These are phyloP conservation scores for Arthrobotrys sinensis DNA, from an alignment of 2,329 filamentous ascomycete genomes.

Conservation along the genomic window DNA sequence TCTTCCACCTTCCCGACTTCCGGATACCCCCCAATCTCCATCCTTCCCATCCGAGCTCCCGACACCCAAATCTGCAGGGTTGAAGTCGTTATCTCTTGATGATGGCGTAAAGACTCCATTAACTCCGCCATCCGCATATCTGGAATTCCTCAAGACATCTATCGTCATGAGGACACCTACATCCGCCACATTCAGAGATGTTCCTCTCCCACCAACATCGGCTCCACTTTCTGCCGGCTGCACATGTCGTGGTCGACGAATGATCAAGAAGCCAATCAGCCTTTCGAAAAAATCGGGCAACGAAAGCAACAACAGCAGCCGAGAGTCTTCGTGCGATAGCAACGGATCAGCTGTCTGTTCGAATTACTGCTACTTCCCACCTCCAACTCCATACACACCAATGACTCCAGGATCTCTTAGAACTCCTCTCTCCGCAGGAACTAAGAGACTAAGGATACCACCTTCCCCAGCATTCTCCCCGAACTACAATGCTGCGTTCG, in stretches of 20 bases:
- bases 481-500: slow-evolving; percentile 74
- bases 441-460: slow-evolving; percentile 80
- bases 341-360: slow-evolving; percentile 71
- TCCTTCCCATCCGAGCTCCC: slow-evolving; percentile 56
- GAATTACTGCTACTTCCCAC: slow-evolving; percentile 73
- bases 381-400: slow-evolving; percentile 74
- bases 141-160: slow-evolving; percentile 91
- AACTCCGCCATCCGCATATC: slow-evolving; percentile 89
- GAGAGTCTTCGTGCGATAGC: slow-evolving; percentile 70
- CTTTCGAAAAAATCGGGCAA: slow-evolving; percentile 62
- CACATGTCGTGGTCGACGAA: slow-evolving; percentile 70
- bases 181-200: slow-evolving; percentile 71
- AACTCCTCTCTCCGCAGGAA: slow-evolving; percentile 71
- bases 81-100: slow-evolving; percentile 66
- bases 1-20: slow-evolving; percentile 38
- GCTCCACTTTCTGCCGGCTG: slow-evolving; percentile 66
- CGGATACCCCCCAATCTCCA: slow-evolving; percentile 50
- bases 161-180: slow-evolving; percentile 79
- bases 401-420: slow-evolving; percentile 74
- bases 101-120: slow-evolving; percentile 84
- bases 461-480: slow-evolving; percentile 79
- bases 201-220: slow-evolving; percentile 69
- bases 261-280: slow-evolving; percentile 66
- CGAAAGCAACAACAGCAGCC: slow-evolving; percentile 67
- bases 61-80: slow-evolving; percentile 54